phyloP scores from a whole-genome alignment of 2,329 filamentous ascomycete genomes.

The Phoma herbarum region DNA sequence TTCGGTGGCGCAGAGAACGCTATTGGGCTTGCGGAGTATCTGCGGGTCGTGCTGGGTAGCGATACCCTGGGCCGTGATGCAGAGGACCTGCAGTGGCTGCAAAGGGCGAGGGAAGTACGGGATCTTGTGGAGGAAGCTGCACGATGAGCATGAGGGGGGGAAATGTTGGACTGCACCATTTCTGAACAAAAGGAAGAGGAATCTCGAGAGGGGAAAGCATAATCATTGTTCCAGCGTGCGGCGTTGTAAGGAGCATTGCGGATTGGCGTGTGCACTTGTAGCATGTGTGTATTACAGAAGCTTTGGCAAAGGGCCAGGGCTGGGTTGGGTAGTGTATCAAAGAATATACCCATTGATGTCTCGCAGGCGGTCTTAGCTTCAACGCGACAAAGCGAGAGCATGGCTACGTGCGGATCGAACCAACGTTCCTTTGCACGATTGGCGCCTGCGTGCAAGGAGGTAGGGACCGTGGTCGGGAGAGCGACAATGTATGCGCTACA shows the following conservation, averaged over 20 bases:
- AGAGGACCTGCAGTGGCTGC: constrained; percentile 48
- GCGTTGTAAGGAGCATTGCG: constrained; percentile 41
- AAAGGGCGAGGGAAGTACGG: constrained; percentile 39
- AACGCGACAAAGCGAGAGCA: too few relatives aligned
- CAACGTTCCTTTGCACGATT: too few relatives aligned
- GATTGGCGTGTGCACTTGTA: constrained; percentile 25
- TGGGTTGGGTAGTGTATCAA: constrained; percentile 17
- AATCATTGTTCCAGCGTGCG: constrained; percentile 38
- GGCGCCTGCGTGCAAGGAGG: too few relatives aligned
- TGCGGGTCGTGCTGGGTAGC: constrained; percentile 55
- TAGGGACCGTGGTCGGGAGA: too few relatives aligned
- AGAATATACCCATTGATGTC: not conserved
- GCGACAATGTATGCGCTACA: too few relatives aligned
- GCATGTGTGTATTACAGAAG: constrained; percentile 27
- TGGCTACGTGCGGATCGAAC: too few relatives aligned
- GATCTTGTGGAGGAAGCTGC: constrained; percentile 43
- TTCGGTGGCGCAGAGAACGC: constrained; percentile 70
- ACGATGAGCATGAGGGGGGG: constrained; percentile 20
- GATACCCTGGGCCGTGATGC: constrained; percentile 50
- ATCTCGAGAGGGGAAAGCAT: not conserved
- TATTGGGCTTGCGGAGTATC: constrained; percentile 50
- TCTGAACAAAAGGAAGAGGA: not conserved
- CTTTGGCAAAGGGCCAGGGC: constrained; percentile 5
- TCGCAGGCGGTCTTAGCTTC: not conserved
- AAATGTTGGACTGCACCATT: not conserved